Percentiles rank a stretch among this genome's conserved stretches.
Evolutionary conservation across 1,139 yeast species (phyloP).

Genomic region (Blastobotrys serpentis): DNA sequence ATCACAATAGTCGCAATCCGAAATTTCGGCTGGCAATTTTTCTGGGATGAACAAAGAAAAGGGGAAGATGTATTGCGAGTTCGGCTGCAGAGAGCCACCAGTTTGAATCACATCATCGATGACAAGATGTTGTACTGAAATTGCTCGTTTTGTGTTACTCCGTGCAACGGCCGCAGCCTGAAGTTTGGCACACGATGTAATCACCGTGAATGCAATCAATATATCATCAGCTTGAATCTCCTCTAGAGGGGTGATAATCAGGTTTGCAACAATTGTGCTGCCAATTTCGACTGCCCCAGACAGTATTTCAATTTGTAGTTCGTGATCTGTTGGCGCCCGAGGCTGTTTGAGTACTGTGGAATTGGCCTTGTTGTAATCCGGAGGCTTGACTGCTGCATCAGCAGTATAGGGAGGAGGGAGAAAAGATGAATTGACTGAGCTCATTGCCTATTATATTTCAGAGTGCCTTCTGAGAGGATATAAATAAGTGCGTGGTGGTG

Average conservation of each 20-base stretch:
- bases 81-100: background rate
- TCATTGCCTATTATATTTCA: background rate
- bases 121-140: background rate
- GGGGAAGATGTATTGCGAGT: conserved; percentile 1
- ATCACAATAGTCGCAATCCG: conserved; percentile 1
- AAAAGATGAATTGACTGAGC: background rate
- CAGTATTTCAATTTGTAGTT: background rate
- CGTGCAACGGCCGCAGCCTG: conserved; percentile 1
- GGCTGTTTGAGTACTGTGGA: background rate
- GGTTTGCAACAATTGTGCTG: background rate
- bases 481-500: background rate
- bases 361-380: background rate
- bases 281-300: background rate
- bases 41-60: conserved; percentile 3
- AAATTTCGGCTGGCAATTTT: background rate
- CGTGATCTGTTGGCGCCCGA: background rate
- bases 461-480: background rate
- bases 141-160: conserved; percentile 1
- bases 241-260: background rate
- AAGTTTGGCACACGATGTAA: background rate
- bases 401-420: background rate
- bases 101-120: background rate
- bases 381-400: background rate
- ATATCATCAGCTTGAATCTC: conserved; percentile 1
- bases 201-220: conserved; percentile 3